A percentile compares a stretch with the other conserved stretches of the same genome.
Evolutionary conservation across 306 rosid genomes (phyloP).

Genomic region (Cicer bijugum): DNA sequence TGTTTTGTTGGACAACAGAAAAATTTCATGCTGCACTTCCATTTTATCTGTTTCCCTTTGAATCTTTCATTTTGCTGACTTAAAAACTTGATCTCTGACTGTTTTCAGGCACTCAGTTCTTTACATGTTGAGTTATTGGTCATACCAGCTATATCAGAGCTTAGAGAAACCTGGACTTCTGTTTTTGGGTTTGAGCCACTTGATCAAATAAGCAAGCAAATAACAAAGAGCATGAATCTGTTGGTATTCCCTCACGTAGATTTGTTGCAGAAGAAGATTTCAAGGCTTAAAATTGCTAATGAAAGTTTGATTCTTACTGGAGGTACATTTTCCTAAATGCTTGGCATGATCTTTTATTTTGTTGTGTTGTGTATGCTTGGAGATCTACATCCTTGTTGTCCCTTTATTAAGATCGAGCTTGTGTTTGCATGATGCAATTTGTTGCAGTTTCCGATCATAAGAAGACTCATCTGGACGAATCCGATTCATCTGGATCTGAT

Average conservation of each 20-base stretch:
- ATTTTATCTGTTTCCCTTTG: slow-evolving; percentile 37
- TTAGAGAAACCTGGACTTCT: slow-evolving; percentile 82
- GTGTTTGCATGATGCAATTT: slow-evolving; percentile 33
- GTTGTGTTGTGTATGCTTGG: slow-evolving; percentile 31
- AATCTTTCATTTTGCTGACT: slow-evolving; percentile 41
- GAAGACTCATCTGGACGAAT: slow-evolving; percentile 44
- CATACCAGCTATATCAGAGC: slow-evolving; percentile 87
- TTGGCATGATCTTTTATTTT: slow-evolving; percentile 18
- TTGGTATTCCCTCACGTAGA: slow-evolving; percentile 86
- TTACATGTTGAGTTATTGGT: slow-evolving; percentile 81
- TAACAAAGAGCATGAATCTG: slow-evolving; percentile 68
- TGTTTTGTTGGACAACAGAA: slow-evolving; percentile 26
- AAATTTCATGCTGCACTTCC: slow-evolving; percentile 34
- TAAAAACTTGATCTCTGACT: slow-evolving; percentile 38
- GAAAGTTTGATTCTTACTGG: slow-evolving; percentile 47
- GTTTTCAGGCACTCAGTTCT: slow-evolving; percentile 71
- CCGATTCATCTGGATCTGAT: slow-evolving; percentile 45
- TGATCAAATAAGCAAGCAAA: slow-evolving; percentile 57
- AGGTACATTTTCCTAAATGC: slow-evolving; percentile 50
- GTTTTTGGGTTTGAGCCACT: slow-evolving; percentile 82
- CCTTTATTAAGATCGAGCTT: slow-evolving; percentile 34
- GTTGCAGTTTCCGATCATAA: slow-evolving; percentile 54
- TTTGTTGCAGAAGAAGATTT: slow-evolving; percentile 75
- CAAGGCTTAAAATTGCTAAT: slow-evolving; percentile 42
- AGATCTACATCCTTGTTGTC: slow-evolving; percentile 30